These are phyloP conservation scores for Sporisorium sorghi DNA, from an alignment of 1,284 basidiomycete species.

Conservation along the genomic window DNA sequence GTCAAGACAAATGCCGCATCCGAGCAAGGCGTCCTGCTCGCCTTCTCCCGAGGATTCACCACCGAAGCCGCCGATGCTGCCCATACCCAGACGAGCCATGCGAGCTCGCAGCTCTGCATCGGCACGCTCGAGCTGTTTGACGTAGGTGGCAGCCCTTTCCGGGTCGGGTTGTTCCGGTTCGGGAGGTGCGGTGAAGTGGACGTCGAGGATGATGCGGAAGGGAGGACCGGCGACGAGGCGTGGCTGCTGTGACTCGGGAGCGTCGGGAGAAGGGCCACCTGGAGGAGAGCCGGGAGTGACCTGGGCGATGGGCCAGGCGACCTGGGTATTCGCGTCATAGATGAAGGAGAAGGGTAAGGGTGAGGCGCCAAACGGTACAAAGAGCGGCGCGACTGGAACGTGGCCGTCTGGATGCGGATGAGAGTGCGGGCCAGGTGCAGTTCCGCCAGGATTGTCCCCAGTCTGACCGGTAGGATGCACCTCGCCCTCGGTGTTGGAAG, in stretches of 20 bases:
- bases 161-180: conserved; percentile 50
- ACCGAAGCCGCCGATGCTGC: conserved; percentile 56
- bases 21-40: conserved; percentile 38
- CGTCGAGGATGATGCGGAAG: conserved; percentile 55
- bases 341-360: conserved; percentile 63
- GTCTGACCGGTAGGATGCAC: conserved; percentile 4
- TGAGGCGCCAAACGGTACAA: conserved; percentile 57
- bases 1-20: conserved; percentile 65
- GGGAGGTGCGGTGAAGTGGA: conserved; percentile 43
- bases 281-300: conserved; percentile 40
- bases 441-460: not conserved
- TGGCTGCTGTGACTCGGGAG: conserved; percentile 36
- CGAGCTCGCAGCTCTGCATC: conserved; percentile 64
- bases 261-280: conserved; percentile 33
- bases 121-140: conserved; percentile 59
- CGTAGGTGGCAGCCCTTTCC: conserved; percentile 48
- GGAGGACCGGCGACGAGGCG: conserved; percentile 56
- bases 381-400: conserved; percentile 55
- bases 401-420: conserved; percentile 41
- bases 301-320: conserved; percentile 61
- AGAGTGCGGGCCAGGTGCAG: conserved; percentile 6
- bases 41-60: conserved; percentile 1
- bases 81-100: conserved; percentile 63
- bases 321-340: conserved; percentile 53
- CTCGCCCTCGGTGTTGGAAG: not conserved